Conservation (phyloP, 306 rosid genomes). For the Begonia loranthoides region DNA sequence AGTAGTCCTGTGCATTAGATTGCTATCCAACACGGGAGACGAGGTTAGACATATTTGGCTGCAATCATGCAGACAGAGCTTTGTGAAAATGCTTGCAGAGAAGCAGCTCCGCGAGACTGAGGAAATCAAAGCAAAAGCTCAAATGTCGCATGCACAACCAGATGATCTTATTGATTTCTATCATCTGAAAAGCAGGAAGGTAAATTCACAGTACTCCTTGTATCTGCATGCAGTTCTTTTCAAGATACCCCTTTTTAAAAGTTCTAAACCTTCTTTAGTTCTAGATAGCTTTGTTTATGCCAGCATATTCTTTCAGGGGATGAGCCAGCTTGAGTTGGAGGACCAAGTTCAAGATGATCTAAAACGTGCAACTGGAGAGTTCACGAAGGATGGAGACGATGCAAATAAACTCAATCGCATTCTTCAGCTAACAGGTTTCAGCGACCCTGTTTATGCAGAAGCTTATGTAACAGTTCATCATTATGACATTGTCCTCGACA, state of each 20-base stretch:
- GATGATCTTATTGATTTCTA: constrained; percentile 96
- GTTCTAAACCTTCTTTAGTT: neutral
- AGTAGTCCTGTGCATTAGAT: constrained; percentile 64
- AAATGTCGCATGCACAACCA: constrained; percentile 82
- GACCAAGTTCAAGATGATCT: constrained; percentile 98
- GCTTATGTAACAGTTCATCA: constrained; percentile 97
- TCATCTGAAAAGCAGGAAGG: constrained; percentile 99
- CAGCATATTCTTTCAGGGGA: constrained; percentile 44
- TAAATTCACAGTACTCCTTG: constrained; percentile 13
- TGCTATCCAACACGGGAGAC: constrained; percentile 66
- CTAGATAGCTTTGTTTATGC: neutral
- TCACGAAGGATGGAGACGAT: constrained; percentile 78
- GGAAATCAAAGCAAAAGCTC: constrained; percentile 78
- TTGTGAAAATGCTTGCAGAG: constrained; percentile 90
- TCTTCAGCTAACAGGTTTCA: constrained; percentile 98
- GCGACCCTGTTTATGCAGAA: constrained; percentile 99
- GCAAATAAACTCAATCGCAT: constrained; percentile 90
- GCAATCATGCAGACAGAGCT: constrained; percentile 82
- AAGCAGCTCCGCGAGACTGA: constrained; percentile 78
- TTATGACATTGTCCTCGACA: constrained; percentile 95
- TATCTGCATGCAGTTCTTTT: neutral
- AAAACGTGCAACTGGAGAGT: constrained; percentile 98
- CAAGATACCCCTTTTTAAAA: neutral
- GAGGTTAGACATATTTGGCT: constrained; percentile 79
- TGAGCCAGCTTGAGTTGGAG: constrained; percentile 99